These are phyloP conservation scores for Aschersonia sp. DNA, from an alignment of 2,329 filamentous ascomycete genomes.

Conservation along the genomic window DNA sequence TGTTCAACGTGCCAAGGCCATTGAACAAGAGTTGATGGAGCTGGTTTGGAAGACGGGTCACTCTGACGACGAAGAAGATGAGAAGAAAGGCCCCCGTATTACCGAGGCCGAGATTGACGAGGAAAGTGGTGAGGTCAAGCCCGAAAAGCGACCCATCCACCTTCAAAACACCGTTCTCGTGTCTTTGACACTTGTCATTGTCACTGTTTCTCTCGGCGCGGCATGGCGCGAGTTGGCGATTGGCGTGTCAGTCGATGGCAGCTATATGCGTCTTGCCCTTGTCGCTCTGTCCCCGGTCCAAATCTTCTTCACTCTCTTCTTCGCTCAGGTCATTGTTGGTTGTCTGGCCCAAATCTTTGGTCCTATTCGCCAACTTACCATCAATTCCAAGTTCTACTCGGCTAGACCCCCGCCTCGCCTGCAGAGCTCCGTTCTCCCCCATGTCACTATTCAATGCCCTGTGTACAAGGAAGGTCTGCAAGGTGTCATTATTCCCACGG, in stretches of 20 bases:
- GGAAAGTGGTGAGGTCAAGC: slow-evolving; percentile 53
- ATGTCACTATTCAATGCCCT: slow-evolving; percentile 72
- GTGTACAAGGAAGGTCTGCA: slow-evolving; percentile 75
- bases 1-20: slow-evolving; percentile 51
- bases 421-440: slow-evolving; percentile 42
- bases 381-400: slow-evolving; percentile 74
- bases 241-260: slow-evolving; percentile 49
- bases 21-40: slow-evolving; percentile 65
- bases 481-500: slow-evolving; percentile 61
- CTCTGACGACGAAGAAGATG: slow-evolving; percentile 35
- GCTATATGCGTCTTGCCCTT: slow-evolving; percentile 48
- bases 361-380: slow-evolving; percentile 54
- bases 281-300: slow-evolving; percentile 54
- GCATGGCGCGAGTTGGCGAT: slow-evolving; percentile 56
- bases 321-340: slow-evolving; percentile 63
- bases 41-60: slow-evolving; percentile 54
- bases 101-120: slow-evolving; percentile 48
- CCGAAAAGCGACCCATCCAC: slow-evolving; percentile 51
- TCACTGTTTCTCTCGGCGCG: slow-evolving; percentile 52
- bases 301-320: slow-evolving; percentile 72
- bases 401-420: slow-evolving; percentile 52
- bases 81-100: slow-evolving; percentile 32
- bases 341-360: slow-evolving; percentile 64
- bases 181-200: slow-evolving; percentile 47
- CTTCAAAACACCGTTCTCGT: slow-evolving; percentile 58